Percentiles rank a stretch among this genome's conserved stretches.
phyloP scores from a whole-genome alignment of 225 moss, liverwort and hornwort species.

The Straminergon stramineum region DNA sequence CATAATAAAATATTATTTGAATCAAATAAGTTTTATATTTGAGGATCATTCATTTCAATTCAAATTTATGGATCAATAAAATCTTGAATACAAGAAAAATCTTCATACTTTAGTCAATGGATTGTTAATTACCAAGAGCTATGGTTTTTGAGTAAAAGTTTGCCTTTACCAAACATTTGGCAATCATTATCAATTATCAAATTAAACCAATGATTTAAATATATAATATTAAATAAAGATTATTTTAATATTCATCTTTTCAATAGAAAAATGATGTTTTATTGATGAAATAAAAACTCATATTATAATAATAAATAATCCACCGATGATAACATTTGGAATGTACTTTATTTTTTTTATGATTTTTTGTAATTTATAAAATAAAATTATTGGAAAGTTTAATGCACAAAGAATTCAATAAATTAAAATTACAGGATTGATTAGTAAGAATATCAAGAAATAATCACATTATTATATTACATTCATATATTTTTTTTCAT shows the following conservation, averaged over 20 bases:
- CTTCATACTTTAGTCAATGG: neutral
- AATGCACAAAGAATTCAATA: neutral
- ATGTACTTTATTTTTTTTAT: neutral
- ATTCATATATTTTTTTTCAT: neutral
- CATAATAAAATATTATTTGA: neutral
- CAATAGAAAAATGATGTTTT: neutral
- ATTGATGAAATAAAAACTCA: neutral
- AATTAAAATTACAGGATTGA: neutral
- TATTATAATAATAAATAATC: neutral
- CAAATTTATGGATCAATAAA: neutral
- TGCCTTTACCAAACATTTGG: neutral
- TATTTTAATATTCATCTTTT: neutral
- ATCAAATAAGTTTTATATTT: too few relatives aligned
- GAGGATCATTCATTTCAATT: neutral
- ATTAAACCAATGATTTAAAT: neutral
- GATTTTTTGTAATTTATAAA: neutral
- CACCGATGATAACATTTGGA: too few relatives aligned
- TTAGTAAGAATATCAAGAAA: neutral
- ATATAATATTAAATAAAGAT: accelerated
- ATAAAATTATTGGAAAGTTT: accelerated
- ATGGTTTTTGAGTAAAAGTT: neutral
- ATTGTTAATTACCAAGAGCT: neutral
- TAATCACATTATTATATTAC: neutral
- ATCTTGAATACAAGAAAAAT: accelerated
- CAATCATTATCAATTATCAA: neutral